Percentiles rank a stretch among this genome's conserved stretches.
Conservation (phyloP, 164 flowering plant genomes). For the Nymphaea colorata region DNA sequence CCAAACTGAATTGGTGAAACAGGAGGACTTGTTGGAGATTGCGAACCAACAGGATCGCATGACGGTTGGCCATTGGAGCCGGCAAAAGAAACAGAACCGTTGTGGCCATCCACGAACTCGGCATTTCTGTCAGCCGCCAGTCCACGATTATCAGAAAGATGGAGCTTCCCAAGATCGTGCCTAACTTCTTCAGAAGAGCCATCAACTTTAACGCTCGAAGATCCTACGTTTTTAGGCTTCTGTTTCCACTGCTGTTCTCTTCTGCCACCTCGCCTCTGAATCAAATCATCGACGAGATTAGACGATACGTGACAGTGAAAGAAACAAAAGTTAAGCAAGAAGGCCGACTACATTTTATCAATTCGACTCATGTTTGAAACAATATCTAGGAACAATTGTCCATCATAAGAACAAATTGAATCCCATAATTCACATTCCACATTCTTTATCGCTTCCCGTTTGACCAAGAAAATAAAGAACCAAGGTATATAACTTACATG, state of each 20-base stretch:
- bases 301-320: not conserved
- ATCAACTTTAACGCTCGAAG: slow-evolving; percentile 10
- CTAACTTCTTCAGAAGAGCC: slow-evolving; percentile 20
- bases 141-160: slow-evolving; percentile 18
- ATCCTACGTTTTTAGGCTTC: slow-evolving; percentile 16
- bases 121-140: not conserved
- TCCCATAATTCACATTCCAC: too few relatives aligned
- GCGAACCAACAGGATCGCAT: not conserved
- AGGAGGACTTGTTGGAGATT: slow-evolving; percentile 5
- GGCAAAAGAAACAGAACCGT: too few relatives aligned
- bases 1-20: slow-evolving; percentile 20
- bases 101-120: not conserved
- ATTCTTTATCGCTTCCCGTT: too few relatives aligned
- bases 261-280: not conserved
- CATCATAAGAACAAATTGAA: too few relatives aligned
- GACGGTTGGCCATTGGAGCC: too few relatives aligned
- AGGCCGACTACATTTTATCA: too few relatives aligned
- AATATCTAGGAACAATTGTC: too few relatives aligned
- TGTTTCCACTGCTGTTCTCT: slow-evolving; percentile 29
- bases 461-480: too few relatives aligned
- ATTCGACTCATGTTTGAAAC: too few relatives aligned
- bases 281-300: not conserved
- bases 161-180: slow-evolving; percentile 17
- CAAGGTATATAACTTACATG: too few relatives aligned
- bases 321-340: not conserved